phyloP scores from a whole-genome alignment of 2,329 filamentous ascomycete species.

The Penicillium sp. region DNA sequence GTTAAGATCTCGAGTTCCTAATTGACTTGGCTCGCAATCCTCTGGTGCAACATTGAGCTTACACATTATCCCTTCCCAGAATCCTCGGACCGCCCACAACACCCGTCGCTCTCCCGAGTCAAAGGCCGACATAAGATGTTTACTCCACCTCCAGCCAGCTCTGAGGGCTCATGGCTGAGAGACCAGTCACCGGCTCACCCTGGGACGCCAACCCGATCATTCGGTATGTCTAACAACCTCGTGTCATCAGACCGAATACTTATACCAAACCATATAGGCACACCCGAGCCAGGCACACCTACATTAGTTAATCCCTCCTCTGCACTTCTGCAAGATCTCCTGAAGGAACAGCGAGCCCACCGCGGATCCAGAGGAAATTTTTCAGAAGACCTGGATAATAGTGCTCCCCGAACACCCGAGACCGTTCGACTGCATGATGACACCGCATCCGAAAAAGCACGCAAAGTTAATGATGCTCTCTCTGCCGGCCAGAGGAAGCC shows the following conservation, averaged over 20 bases:
- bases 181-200: slow-evolving; percentile 30
- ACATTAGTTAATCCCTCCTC: slow-evolving; percentile 44
- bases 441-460: slow-evolving; percentile 37
- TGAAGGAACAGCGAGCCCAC: slow-evolving; percentile 45
- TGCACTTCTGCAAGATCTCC: slow-evolving; percentile 40
- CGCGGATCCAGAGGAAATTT: slow-evolving; percentile 32
- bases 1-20: slow-evolving; percentile 5
- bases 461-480: slow-evolving; percentile 32
- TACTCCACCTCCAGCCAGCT: slow-evolving; percentile 27
- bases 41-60: slow-evolving; percentile 9
- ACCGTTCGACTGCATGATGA: slow-evolving; percentile 33
- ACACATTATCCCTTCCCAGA: slow-evolving; percentile 20
- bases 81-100: slow-evolving; percentile 26
- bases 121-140: slow-evolving; percentile 36
- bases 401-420: slow-evolving; percentile 28
- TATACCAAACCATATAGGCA: slow-evolving; percentile 24
- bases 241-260: not conserved
- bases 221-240: slow-evolving; percentile 23
- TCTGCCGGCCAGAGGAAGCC: slow-evolving; percentile 36
- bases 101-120: slow-evolving; percentile 33
- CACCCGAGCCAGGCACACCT: slow-evolving; percentile 31
- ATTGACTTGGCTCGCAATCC: not conserved
- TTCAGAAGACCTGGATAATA: slow-evolving; percentile 27
- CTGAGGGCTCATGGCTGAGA: slow-evolving; percentile 34
- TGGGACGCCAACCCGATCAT: slow-evolving; percentile 26